Base-by-base conservation (phyloP, 2,329 filamentous ascomycete species). In the Fusarium verticillioides region DNA sequence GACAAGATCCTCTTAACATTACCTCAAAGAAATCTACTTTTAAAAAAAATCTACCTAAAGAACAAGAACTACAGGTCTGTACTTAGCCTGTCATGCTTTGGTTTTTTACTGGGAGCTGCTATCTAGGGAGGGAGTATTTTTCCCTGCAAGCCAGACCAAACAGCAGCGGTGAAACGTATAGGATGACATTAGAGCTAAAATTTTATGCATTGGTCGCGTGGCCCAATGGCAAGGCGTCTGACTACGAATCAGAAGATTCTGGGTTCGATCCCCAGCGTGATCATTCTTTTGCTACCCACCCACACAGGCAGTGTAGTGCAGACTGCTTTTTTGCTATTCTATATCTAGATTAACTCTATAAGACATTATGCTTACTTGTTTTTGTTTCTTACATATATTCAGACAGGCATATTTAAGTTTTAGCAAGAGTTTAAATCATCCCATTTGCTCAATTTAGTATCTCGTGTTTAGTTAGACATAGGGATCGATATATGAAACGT, bases 231-330 rank as follows among this genome's bases (percentile, higher is more conserved):
- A 79, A 78, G 77, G 78, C 77, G 77, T 79, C 78, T 79, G 77
- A 78, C 78, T 79, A 79, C 78, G 78, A 79, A 79, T 79, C 78
- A 79, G 78, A 76, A 79, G 78, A 79, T 79, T 76, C 71, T 77
- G 75, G 78, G 78, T 79, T 79, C 78, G 77, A 79, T 72, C 78
- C 78, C 78, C 62, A 63, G 60, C 72, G 69, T 73, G 72, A 73
- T 74, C 72, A 62, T 26, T 23, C 19, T 59, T 72, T 73, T 58
- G 21, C 18, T 13, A n/a, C n/a, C n/a, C n/a, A n/a, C n/a, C 13
- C 2, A 16, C 23, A 18, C 2, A 2, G 7, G 13, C 0, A 28
- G 23, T 13, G 7, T 5, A 26, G 11, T 52, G 9, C 0, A 4
- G n/a, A 49, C 0, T 12, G 7, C 13, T 36, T 2, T 7, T 53